phyloP scores from a whole-genome alignment of 805 yeast species.

The Cyberlindnera galapagoensis region DNA sequence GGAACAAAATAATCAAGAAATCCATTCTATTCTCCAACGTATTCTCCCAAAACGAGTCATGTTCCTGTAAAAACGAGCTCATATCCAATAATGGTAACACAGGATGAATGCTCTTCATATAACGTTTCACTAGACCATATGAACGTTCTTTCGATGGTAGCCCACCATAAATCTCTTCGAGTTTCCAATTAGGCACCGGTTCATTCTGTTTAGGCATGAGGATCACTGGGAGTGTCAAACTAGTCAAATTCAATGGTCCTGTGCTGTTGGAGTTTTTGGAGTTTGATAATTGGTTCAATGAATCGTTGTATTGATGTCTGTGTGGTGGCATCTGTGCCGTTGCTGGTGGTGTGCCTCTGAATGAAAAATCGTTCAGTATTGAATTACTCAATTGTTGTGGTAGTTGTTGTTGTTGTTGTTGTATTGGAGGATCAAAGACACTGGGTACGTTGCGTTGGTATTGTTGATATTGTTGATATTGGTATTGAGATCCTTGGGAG shows the following conservation, averaged over 20 bases:
- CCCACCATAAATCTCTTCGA: constrained; percentile 32
- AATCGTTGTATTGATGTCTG: constrained; percentile 12
- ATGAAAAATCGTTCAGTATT: constrained; percentile 17
- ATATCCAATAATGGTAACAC: constrained; percentile 48
- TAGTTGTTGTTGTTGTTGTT: not conserved
- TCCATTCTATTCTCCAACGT: constrained; percentile 29
- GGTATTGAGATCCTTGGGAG: constrained; percentile 1
- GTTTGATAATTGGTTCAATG: constrained; percentile 8
- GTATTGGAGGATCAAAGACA: constrained; percentile 6
- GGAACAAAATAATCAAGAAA: constrained; percentile 44
- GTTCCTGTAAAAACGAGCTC: constrained; percentile 36
- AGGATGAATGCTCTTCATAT: constrained; percentile 47
- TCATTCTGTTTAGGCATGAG: constrained; percentile 20
- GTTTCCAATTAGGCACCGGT: constrained; percentile 21
- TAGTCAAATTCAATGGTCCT: constrained; percentile 17
- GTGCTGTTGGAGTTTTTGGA: constrained; percentile 8
- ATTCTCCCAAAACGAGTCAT: constrained; percentile 43
- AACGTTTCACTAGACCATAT: constrained; percentile 41
- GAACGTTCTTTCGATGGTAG: constrained; percentile 42
- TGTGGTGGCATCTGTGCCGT: constrained; percentile 12
- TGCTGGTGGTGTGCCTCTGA: constrained; percentile 18
- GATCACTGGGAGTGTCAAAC: constrained; percentile 21
- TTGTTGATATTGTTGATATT: not conserved
- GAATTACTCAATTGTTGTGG: constrained; percentile 14
- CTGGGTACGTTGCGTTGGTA: not conserved